These are phyloP conservation scores for Neofusicoccum parvum DNA, from an alignment of 2,329 filamentous ascomycete species.

Conservation along the genomic window DNA sequence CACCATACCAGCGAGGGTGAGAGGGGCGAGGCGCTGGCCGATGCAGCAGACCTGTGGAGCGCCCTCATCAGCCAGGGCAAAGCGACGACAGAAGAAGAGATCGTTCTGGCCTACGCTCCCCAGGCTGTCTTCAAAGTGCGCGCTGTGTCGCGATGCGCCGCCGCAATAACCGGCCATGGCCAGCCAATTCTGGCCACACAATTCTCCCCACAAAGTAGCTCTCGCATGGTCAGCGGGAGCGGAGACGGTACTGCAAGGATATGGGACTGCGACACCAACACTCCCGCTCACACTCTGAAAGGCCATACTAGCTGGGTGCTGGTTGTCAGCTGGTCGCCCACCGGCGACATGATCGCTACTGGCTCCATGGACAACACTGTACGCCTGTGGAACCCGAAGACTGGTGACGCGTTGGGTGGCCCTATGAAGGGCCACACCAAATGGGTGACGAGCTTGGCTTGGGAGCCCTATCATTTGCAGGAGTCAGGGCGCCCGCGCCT, in stretches of 20 bases:
- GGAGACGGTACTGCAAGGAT: conserved; percentile 90
- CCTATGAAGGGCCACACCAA: conserved; percentile 83
- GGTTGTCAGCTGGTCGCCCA: conserved; percentile 83
- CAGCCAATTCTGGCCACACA: conserved; percentile 85
- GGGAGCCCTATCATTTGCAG: conserved; percentile 92
- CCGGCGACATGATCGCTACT: conserved; percentile 78
- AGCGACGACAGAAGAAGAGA: conserved; percentile 20
- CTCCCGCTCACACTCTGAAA: conserved; percentile 80
- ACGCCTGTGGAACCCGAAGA: conserved; percentile 84
- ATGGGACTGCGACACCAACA: conserved; percentile 94
- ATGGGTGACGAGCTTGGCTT: conserved; percentile 84
- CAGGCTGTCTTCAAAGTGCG: conserved; percentile 95
- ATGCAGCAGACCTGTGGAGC: conserved; percentile 49
- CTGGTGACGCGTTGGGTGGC: conserved; percentile 71
- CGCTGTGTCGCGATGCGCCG: conserved; percentile 85
- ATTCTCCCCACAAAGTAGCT: conserved; percentile 79
- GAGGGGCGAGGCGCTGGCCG: conserved; percentile 45
- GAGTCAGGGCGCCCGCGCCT: conserved; percentile 71
- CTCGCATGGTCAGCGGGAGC: conserved; percentile 80
- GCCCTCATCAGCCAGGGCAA: conserved; percentile 42
- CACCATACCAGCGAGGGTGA: conserved; percentile 13
- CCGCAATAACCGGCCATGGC: conserved; percentile 86
- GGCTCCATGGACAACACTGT: conserved; percentile 92
- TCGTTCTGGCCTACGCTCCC: conserved; percentile 53
- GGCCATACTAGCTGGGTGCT: conserved; percentile 91